phyloP scores from a whole-genome alignment of 768 basidiomycete species.

The Tremella mesenterica region DNA sequence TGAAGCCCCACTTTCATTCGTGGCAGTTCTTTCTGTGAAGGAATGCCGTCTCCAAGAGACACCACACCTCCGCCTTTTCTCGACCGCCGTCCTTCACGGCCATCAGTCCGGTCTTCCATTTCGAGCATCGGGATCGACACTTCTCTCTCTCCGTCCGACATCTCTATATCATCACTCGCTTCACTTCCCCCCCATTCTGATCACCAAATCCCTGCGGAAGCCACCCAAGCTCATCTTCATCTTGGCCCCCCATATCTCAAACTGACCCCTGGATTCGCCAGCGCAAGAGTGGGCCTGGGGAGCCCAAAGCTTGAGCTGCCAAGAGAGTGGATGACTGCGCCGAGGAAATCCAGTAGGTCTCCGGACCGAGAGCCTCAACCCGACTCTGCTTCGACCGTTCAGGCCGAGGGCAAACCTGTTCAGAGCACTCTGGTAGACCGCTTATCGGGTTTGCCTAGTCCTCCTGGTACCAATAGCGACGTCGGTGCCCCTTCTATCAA shows the following conservation, averaged over 20 bases:
- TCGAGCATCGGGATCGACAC: not conserved
- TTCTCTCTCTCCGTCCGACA: not conserved
- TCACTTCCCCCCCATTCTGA: not conserved
- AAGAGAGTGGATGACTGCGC: not conserved
- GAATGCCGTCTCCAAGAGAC: not conserved
- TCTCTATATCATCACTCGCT: not conserved
- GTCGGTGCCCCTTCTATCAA: slow-evolving; percentile 2
- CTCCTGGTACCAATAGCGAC: slow-evolving; percentile 32
- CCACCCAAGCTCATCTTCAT: not conserved
- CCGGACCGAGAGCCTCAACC: not conserved
- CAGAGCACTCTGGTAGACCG: slow-evolving; percentile 18
- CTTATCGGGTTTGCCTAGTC: slow-evolving; percentile 26
- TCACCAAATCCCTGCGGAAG: not conserved
- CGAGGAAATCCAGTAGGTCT: not conserved
- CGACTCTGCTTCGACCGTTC: not conserved
- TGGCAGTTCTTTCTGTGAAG: not conserved
- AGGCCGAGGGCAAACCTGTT: not conserved
- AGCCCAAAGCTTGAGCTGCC: not conserved
- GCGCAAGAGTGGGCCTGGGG: slow-evolving; percentile 1
- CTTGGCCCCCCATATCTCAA: not conserved
- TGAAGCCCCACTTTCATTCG: not conserved
- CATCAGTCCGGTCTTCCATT: not conserved
- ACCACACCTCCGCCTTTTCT: not conserved
- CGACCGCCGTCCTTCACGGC: not conserved
- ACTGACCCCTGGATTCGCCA: not conserved